phyloP scores from a whole-genome alignment of 2,329 filamentous ascomycete species.

The Hymenoscyphus fraxineus region DNA sequence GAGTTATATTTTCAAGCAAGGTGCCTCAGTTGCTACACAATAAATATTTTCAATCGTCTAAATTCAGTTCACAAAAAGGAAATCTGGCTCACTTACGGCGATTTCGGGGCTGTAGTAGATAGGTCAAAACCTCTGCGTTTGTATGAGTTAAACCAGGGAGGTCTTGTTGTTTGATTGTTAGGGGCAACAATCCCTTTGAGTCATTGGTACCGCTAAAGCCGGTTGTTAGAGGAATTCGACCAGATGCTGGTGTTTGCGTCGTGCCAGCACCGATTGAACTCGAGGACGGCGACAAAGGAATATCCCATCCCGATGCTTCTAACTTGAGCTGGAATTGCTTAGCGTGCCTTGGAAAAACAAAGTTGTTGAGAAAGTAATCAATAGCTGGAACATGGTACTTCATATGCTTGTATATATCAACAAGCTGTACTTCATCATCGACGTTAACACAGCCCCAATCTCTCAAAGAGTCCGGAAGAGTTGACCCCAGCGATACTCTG shows the following conservation, averaged over 20 bases:
- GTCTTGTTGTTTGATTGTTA: conserved; percentile 60
- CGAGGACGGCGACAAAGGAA: conserved; percentile 46
- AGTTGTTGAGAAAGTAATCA: conserved; percentile 59
- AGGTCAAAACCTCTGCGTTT: conserved; percentile 59
- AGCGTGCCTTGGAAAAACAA: conserved; percentile 62
- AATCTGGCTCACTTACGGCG: no score
- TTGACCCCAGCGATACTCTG: conserved; percentile 41
- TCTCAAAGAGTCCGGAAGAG: conserved; percentile 44
- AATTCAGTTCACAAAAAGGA: no score
- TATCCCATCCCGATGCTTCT: conserved; percentile 64
- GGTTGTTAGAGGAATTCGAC: conserved; percentile 45
- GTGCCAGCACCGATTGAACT: background rate
- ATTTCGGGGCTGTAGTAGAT: conserved; percentile 52
- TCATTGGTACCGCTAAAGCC: conserved; percentile 74
- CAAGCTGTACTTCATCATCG: conserved; percentile 50
- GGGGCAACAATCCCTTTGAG: conserved; percentile 53
- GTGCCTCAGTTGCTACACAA: no score
- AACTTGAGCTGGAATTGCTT: conserved; percentile 63
- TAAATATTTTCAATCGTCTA: no score
- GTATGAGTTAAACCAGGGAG: conserved; percentile 53
- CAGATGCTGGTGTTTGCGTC: conserved; percentile 52
- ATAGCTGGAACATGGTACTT: conserved; percentile 48
- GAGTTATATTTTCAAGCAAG: no score
- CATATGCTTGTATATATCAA: conserved; percentile 48
- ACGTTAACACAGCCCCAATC: conserved; percentile 57